Base-by-base conservation (phyloP, 2,329 filamentous ascomycete genomes). In the Verticillium isaacii region DNA sequence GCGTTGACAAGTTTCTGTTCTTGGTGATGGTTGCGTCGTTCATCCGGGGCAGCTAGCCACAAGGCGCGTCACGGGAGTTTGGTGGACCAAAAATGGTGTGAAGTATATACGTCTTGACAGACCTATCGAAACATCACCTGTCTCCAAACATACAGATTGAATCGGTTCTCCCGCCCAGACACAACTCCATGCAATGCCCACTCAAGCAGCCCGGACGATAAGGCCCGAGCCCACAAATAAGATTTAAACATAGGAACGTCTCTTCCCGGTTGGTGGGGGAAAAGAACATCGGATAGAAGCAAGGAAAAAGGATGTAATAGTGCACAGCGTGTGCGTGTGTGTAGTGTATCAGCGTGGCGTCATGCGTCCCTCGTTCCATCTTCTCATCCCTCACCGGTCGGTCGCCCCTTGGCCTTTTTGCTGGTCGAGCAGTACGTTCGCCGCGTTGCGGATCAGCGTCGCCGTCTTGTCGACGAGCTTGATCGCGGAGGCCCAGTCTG, bases 391-490 rank as follows among this genome's bases (percentile, higher is more conserved):
- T 52, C 19, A 52, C 19, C 45, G 45, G 5, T 19, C 45, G 8
- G n/a, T n/a, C 19, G 23, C 45, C n/a, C 11, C 45, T n/a, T 52
- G 19, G 12, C n/a, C 11, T 6, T 29, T 29, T 23, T 52, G 45
- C 45, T 52, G 45, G 15, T 56, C 54, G 41, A 54, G 62, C 64
- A 78, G 63, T 56, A 72, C 62, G 2, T 68, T 66, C 0, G 82
- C 85, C 34, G 92, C 92, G 58, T 78, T 75, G 60, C 78, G 80
- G 60, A 97, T 77, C 56, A 92, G 87, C 12, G 77, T 78, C 1
- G 92, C 89, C 29, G 91, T 89, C 74, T 89, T 92, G 66, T 89
- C 80, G 34, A 96, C 83, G 71, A 89, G 85, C 60, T 79, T 75
- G 69, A 90, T 86, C 3, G 90, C 90, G 14, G 85, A 74, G 1